Evolutionary conservation across 257 asterid genomes (phyloP).

Genomic region (Rehmannia glutinosa): DNA sequence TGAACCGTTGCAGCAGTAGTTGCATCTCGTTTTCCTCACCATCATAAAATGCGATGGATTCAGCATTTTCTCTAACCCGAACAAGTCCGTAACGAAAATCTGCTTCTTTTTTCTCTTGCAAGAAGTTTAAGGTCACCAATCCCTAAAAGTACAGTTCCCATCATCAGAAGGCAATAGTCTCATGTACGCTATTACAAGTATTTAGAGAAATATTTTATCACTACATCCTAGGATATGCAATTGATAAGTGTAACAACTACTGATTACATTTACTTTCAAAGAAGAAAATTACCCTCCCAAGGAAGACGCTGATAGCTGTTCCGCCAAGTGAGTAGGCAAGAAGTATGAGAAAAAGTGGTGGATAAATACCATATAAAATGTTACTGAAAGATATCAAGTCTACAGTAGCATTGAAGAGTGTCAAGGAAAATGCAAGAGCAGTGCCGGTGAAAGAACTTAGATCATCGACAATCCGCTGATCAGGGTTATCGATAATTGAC

Average conservation of each 20-base stretch:
- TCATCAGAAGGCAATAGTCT: slow-evolving; percentile 1
- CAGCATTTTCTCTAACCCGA: slow-evolving; percentile 85
- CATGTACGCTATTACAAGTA: neutral
- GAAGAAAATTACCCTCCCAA: slow-evolving; percentile 61
- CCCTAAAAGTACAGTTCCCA: slow-evolving; percentile 39
- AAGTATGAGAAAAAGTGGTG: slow-evolving; percentile 71
- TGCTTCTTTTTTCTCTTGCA: slow-evolving; percentile 89
- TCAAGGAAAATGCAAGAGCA: slow-evolving; percentile 34
- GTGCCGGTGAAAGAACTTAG: slow-evolving; percentile 80
- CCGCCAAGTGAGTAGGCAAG: slow-evolving; percentile 74
- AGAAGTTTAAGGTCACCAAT: slow-evolving; percentile 64
- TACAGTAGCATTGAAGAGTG: slow-evolving; percentile 66
- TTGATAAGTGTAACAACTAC: neutral
- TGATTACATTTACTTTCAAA: neutral
- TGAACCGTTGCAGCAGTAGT: slow-evolving; percentile 62
- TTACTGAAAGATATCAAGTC: slow-evolving; percentile 89
- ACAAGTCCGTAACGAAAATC: slow-evolving; percentile 82
- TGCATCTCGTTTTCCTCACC: slow-evolving; percentile 86
- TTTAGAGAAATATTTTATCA: neutral
- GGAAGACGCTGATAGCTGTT: slow-evolving; percentile 67
- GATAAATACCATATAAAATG: slow-evolving; percentile 73
- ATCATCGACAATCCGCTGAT: slow-evolving; percentile 86
- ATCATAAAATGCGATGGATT: slow-evolving; percentile 84
- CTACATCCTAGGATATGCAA: neutral
- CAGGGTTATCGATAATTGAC: slow-evolving; percentile 78